These are phyloP conservation scores for Curvularia sp. DNA, from an alignment of 2,329 filamentous ascomycete species.

Conservation along the genomic window DNA sequence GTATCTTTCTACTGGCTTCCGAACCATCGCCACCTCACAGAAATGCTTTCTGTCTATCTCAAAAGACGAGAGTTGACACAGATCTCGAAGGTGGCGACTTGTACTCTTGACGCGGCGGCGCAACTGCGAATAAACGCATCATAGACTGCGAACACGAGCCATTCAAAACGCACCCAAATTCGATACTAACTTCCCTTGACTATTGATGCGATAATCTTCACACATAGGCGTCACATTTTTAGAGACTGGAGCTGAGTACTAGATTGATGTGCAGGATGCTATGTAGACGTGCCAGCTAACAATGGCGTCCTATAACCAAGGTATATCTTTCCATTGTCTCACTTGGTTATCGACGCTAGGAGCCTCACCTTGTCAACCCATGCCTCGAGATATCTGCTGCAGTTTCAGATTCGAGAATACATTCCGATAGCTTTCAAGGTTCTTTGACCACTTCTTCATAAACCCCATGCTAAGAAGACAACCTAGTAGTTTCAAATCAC, in stretches of 20 bases:
- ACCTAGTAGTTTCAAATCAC: background rate
- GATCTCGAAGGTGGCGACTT: slow-evolving; percentile 1
- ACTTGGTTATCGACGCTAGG: background rate
- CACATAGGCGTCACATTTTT: background rate
- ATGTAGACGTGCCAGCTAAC: background rate
- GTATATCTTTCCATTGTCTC: background rate
- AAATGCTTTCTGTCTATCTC: background rate
- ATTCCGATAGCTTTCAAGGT: background rate
- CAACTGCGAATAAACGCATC: slow-evolving; percentile 4
- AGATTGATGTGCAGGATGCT: background rate
- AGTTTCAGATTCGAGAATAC: background rate
- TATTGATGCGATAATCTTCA: background rate
- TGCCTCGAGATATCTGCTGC: background rate
- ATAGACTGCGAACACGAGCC: background rate
- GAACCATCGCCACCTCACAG: background rate
- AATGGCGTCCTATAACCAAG: background rate
- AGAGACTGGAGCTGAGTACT: background rate
- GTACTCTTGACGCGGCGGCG: background rate
- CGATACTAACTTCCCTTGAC: background rate
- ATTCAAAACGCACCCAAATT: background rate
- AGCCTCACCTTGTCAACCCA: too few species aligned
- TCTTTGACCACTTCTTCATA: background rate
- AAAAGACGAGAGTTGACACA: background rate
- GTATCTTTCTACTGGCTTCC: background rate
- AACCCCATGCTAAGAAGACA: background rate